phyloP scores from a whole-genome alignment of 1,284 basidiomycete genomes.

The Jaminaea rosea region DNA sequence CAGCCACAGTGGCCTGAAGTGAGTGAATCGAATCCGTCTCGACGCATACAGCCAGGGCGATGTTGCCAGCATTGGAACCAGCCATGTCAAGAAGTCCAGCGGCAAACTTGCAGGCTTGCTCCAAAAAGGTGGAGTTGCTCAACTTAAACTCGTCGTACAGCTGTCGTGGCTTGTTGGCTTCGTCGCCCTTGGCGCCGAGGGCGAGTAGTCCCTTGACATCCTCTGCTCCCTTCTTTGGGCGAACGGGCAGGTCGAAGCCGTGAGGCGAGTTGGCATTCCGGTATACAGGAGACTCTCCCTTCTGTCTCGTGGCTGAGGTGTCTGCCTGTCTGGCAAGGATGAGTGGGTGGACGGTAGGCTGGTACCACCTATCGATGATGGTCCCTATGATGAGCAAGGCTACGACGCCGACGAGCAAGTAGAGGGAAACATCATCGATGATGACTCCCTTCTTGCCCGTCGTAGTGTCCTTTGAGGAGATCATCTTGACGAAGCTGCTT shows the following conservation, averaged over 20 bases:
- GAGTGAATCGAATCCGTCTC: slow-evolving; percentile 17
- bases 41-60: slow-evolving; percentile 14
- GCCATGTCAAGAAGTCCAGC: slow-evolving; percentile 16
- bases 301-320: slow-evolving; percentile 29
- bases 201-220: slow-evolving; percentile 26
- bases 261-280: slow-evolving; percentile 42
- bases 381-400: slow-evolving; percentile 20
- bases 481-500: no score
- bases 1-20: slow-evolving; percentile 21
- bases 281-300: slow-evolving; percentile 37
- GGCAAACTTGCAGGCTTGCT: slow-evolving; percentile 23
- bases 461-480: no score
- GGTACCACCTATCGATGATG: slow-evolving; percentile 25
- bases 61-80: not conserved
- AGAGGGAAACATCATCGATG: slow-evolving; percentile 36
- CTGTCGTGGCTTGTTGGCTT: slow-evolving; percentile 9
- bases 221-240: slow-evolving; percentile 23
- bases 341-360: slow-evolving; percentile 41
- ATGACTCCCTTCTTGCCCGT: no score
- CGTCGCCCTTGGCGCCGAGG: slow-evolving; percentile 15
- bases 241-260: slow-evolving; percentile 38
- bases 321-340: slow-evolving; percentile 42
- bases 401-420: slow-evolving; percentile 27
- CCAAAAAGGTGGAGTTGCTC: slow-evolving; percentile 19
- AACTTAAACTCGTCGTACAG: slow-evolving; percentile 17